Evolutionary conservation across 257 asterid genomes (phyloP).

Genomic region (Parsonsia alboflavescens): DNA sequence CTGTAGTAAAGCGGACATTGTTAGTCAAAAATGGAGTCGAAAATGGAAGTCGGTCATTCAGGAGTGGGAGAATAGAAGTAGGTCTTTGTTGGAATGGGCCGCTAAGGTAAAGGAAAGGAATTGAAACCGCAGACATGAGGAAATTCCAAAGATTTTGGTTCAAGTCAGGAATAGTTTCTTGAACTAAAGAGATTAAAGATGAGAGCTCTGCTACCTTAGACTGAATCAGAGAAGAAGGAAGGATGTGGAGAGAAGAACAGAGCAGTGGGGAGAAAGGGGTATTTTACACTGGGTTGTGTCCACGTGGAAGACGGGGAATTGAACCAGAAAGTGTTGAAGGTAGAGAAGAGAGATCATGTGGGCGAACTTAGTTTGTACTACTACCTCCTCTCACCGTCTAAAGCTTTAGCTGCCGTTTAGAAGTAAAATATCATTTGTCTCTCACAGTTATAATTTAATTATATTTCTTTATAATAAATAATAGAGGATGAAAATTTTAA

Average conservation of each 20-base stretch:
- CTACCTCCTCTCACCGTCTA: no score
- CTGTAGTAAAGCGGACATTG: slow-evolving; percentile 18
- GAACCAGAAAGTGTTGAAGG: neutral
- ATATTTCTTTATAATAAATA: no score
- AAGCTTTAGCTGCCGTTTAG: no score
- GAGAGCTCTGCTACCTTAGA: neutral
- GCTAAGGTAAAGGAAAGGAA: slow-evolving; percentile 18
- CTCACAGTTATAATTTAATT: no score
- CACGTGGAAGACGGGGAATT: neutral
- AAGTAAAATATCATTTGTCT: no score
- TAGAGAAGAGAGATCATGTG: neutral
- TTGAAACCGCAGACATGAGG: slow-evolving; percentile 26
- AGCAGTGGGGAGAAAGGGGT: neutral
- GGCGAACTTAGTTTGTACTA: neutral
- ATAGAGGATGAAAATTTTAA: no score
- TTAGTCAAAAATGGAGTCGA: slow-evolving; percentile 17
- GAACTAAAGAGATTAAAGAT: neutral
- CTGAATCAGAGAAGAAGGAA: neutral
- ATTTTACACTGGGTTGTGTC: neutral
- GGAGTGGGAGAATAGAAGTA: slow-evolving; percentile 8
- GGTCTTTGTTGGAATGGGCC: slow-evolving; percentile 8
- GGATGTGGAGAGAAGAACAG: neutral
- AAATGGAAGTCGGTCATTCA: slow-evolving; percentile 14
- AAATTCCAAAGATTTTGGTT: neutral
- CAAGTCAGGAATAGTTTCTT: neutral